phyloP scores from a whole-genome alignment of 495 filamentous ascomycete species.

The Clavariopsis aquatica region DNA sequence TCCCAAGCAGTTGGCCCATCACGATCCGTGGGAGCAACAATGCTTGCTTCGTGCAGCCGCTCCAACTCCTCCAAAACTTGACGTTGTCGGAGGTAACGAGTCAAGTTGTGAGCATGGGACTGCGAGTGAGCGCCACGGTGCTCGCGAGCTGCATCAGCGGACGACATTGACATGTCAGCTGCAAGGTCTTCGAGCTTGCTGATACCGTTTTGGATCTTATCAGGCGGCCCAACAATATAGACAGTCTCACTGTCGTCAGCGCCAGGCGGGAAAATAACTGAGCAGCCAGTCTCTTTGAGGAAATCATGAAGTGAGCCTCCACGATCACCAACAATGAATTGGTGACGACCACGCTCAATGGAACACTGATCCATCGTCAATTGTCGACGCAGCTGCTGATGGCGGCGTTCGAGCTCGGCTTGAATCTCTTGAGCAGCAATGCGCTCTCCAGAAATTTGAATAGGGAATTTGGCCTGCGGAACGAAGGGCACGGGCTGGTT shows the following conservation, averaged over 20 bases:
- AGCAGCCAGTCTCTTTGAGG: slow-evolving; percentile 85
- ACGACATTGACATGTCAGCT: slow-evolving; percentile 74
- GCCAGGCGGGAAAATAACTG: slow-evolving; percentile 73
- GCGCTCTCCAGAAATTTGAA: slow-evolving; percentile 84
- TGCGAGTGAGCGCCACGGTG: slow-evolving; percentile 70
- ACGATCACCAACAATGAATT: slow-evolving; percentile 84
- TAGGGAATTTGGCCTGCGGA: slow-evolving; percentile 66
- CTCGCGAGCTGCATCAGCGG: slow-evolving; percentile 74
- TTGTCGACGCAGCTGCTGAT: slow-evolving; percentile 66
- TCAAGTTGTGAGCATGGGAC: slow-evolving; percentile 77
- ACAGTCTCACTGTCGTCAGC: slow-evolving; percentile 76
- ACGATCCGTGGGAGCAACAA: slow-evolving; percentile 68
- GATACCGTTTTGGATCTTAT: slow-evolving; percentile 68
- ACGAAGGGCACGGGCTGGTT: slow-evolving; percentile 67
- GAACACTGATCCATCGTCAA: slow-evolving; percentile 71
- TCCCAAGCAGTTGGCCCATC: slow-evolving; percentile 74
- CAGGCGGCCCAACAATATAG: slow-evolving; percentile 76
- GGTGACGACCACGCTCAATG: slow-evolving; percentile 78
- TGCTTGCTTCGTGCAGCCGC: slow-evolving; percentile 72
- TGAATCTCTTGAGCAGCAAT: slow-evolving; percentile 75
- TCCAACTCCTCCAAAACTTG: slow-evolving; percentile 78
- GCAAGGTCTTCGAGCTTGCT: slow-evolving; percentile 82
- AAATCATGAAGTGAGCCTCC: slow-evolving; percentile 80
- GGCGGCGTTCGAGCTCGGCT: slow-evolving; percentile 74
- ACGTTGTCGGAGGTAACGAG: slow-evolving; percentile 76